These are phyloP conservation scores for Alternaria rosae DNA, from an alignment of 2,329 filamentous ascomycete species.

Conservation along the genomic window DNA sequence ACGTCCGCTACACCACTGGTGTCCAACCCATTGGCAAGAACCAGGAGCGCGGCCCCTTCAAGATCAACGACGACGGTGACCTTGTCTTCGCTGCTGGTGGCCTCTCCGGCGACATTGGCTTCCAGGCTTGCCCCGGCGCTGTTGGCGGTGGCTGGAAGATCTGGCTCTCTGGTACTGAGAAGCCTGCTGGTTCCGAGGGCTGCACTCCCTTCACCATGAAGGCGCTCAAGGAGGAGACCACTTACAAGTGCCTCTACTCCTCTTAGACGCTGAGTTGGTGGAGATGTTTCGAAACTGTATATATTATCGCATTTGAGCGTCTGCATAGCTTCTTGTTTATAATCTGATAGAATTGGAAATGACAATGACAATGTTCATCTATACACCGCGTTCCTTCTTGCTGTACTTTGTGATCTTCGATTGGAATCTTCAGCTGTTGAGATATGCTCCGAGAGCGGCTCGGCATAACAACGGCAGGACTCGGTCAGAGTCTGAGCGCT, in stretches of 20 bases:
- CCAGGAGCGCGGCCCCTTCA: constrained; percentile 59
- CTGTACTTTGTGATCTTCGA: not conserved
- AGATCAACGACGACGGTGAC: constrained; percentile 53
- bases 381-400: not conserved
- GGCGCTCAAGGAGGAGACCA: constrained; percentile 12
- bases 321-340: constrained; percentile 9
- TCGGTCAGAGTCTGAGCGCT: not conserved
- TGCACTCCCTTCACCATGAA: constrained; percentile 8
- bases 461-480: not conserved
- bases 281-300: constrained; percentile 3
- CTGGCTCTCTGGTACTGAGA: constrained; percentile 29
- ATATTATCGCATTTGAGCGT: constrained; percentile 8
- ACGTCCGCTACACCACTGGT: constrained; percentile 61
- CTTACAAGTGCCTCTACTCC: constrained; percentile 14
- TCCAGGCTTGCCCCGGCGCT: constrained; percentile 63
- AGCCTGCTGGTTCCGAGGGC: constrained; percentile 29
- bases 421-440: not conserved
- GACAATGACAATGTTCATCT: constrained; percentile 1
- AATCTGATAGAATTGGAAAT: constrained; percentile 3
- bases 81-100: constrained; percentile 54
- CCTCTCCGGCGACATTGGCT: constrained; percentile 43
- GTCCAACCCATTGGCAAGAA: constrained; percentile 52
- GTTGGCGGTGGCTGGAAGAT: constrained; percentile 50
- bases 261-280: constrained; percentile 5
- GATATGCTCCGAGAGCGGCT: not conserved